phyloP scores from a whole-genome alignment of 306 rosid species.

The Vigna reflexopilosa region DNA sequence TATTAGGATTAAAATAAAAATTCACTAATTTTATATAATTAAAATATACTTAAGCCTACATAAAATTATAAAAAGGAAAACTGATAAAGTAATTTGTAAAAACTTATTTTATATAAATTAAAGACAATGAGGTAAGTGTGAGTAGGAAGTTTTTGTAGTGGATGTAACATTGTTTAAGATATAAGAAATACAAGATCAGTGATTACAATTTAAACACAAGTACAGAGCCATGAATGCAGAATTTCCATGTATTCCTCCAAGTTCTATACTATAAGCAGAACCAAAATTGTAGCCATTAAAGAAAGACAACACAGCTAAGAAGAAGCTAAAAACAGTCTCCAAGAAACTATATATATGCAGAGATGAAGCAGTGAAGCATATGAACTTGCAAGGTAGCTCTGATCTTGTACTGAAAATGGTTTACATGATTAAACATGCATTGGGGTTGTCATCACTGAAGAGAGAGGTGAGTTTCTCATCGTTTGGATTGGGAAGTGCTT shows the following conservation, averaged over 20 bases:
- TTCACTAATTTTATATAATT: too few species aligned
- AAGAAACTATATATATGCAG: neutral
- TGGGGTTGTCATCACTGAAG: constrained; percentile 92
- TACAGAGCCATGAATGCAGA: neutral
- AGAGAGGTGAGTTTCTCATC: constrained; percentile 66
- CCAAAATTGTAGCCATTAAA: neutral
- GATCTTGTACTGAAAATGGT: neutral
- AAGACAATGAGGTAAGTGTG: too few species aligned
- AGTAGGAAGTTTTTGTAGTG: too few species aligned
- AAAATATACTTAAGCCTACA: too few species aligned
- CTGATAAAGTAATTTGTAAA: too few species aligned
- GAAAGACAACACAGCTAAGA: neutral
- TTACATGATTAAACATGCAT: constrained; percentile 85
- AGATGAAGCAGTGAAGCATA: neutral
- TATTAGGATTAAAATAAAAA: too few species aligned
- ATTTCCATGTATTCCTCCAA: neutral
- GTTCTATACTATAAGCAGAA: constrained; percentile 2
- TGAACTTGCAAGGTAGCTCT: neutral
- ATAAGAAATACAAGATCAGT: neutral
- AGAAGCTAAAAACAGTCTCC: neutral
- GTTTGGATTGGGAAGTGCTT: constrained; percentile 61
- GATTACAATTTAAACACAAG: constrained; percentile 3
- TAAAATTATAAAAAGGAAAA: too few species aligned
- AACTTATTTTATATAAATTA: too few species aligned
- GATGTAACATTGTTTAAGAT: too few species aligned